phyloP scores from a whole-genome alignment of 768 basidiomycete species.

The Peribolospora kevripleyi region DNA sequence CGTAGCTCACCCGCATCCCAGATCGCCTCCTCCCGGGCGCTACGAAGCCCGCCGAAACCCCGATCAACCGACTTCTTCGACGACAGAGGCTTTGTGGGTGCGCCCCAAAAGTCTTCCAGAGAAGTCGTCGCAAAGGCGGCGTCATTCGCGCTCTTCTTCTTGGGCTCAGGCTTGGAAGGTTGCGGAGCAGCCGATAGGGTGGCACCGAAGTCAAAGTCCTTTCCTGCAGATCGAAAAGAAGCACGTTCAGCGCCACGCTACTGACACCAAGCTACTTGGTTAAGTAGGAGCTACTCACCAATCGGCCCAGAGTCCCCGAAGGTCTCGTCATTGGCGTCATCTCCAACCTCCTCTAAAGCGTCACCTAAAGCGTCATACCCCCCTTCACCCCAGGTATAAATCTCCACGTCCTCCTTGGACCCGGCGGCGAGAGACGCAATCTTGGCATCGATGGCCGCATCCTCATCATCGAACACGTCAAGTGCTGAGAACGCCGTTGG shows the following conservation, averaged over 20 bases:
- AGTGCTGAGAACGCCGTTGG: too few relatives aligned
- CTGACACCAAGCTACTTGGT: background rate
- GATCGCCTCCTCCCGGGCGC: background rate
- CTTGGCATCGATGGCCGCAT: too few relatives aligned
- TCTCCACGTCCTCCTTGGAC: slow-evolving; percentile 48
- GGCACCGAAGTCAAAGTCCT: slow-evolving; percentile 69
- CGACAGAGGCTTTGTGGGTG: background rate
- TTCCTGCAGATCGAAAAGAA: slow-evolving; percentile 29
- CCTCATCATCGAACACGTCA: too few relatives aligned
- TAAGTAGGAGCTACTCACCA: slow-evolving; percentile 31
- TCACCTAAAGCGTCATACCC: slow-evolving; percentile 74
- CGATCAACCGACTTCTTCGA: background rate
- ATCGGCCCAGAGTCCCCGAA: slow-evolving; percentile 47
- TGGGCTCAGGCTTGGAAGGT: background rate
- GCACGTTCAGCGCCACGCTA: background rate
- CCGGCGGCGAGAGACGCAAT: too few relatives aligned
- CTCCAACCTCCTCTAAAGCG: slow-evolving; percentile 62
- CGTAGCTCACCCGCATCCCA: background rate
- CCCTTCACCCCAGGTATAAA: slow-evolving; percentile 80
- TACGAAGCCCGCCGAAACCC: background rate
- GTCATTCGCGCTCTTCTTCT: background rate
- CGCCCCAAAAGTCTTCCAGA: background rate
- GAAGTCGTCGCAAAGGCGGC: background rate
- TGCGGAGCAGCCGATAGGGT: slow-evolving; percentile 4
- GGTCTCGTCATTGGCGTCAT: slow-evolving; percentile 91